Conservation (phyloP, 108 stramenopile species). For the Conticribra weissflogii region DNA sequence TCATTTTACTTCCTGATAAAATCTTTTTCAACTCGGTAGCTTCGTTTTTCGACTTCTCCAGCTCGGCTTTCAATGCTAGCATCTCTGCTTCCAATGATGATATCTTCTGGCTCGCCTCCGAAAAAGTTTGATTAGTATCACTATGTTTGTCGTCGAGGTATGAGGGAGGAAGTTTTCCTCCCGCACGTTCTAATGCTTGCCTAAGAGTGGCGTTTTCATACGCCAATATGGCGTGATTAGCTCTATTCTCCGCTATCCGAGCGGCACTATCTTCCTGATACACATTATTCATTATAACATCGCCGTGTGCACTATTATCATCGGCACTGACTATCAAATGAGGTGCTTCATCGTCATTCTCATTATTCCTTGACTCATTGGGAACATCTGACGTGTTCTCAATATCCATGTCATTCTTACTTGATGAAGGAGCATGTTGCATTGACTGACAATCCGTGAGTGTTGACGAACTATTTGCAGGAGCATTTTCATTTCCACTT, state of each 20-base stretch:
- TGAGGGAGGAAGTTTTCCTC: conserved; percentile 67
- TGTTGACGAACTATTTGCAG: conserved; percentile 66
- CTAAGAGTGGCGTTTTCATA: conserved; percentile 85
- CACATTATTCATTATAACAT: conserved; percentile 67
- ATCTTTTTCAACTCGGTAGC: conserved; percentile 44
- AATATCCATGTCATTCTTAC: conserved; percentile 14
- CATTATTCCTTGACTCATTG: no score
- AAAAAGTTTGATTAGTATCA: conserved; percentile 12
- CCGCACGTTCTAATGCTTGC: conserved; percentile 69
- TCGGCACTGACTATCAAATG: conserved; percentile 81
- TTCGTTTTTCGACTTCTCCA: conserved; percentile 51
- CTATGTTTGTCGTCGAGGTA: conserved; percentile 69
- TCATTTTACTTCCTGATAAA: conserved; percentile 23
- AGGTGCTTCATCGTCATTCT: conserved; percentile 40
- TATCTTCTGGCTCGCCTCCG: conserved; percentile 25
- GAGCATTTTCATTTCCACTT: conserved; percentile 33
- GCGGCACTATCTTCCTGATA: conserved; percentile 17
- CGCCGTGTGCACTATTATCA: conserved; percentile 65
- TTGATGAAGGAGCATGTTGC: background rate
- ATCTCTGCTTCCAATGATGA: conserved; percentile 39
- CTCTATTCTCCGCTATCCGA: conserved; percentile 29
- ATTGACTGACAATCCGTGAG: conserved; percentile 45
- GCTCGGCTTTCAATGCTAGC: conserved; percentile 40
- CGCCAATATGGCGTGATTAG: conserved; percentile 71
- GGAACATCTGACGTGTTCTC: background rate